Base-by-base conservation (phyloP, 495 filamentous ascomycete genomes). In the Lasiosphaeriaceae sp. region DNA sequence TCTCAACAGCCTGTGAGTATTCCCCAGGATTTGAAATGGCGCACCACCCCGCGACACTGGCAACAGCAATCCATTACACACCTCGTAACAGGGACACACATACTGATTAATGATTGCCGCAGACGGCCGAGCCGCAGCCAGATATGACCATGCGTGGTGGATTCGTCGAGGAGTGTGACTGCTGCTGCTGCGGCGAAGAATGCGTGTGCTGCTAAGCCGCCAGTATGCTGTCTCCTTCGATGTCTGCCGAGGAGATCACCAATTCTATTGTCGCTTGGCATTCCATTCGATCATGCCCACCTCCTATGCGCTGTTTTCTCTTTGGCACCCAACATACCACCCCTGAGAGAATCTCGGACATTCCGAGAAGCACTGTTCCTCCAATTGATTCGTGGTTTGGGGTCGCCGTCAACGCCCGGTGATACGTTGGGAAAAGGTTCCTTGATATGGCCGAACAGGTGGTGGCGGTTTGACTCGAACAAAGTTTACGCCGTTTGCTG, bases 101-200 rank as follows among this genome's bases (percentile, higher is more conserved):
- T 48, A n/a, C 55, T 55, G 37, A 62, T 34, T 43, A n/a, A 17
- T 29, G 2, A 16, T n/a, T 3, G 11, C 17, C n/a, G 9, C 26
- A 61, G 56, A 46, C 46, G 12, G 43, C 55, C 12, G 66, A 69
- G 57, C 64, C 66, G 37, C 66, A 66, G 49, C 66, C 66, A n/a
- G 66, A 69, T 46, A 61, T 66, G 59, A 59, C 47, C 39, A 54
- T 69, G 59, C 66, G 64, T 44, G 66, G 66, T 49, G 66, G 66
- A 34, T 66, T 69, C 35, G 46, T 63, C 11, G 66, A 69, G 52
- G 66, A 69, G 50, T 69, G 66, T 52, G 43, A 50, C 31, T 69
- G 66, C 57, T 66, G 66, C 54, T 61, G 66, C 55, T 69, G 43
- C 46, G 50, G 57, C 2, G 64, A 69, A 47, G 58, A 62, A 50